Evolutionary conservation across 2,329 filamentous ascomycete species (phyloP).

Genomic region (Cercospora sp.): DNA sequence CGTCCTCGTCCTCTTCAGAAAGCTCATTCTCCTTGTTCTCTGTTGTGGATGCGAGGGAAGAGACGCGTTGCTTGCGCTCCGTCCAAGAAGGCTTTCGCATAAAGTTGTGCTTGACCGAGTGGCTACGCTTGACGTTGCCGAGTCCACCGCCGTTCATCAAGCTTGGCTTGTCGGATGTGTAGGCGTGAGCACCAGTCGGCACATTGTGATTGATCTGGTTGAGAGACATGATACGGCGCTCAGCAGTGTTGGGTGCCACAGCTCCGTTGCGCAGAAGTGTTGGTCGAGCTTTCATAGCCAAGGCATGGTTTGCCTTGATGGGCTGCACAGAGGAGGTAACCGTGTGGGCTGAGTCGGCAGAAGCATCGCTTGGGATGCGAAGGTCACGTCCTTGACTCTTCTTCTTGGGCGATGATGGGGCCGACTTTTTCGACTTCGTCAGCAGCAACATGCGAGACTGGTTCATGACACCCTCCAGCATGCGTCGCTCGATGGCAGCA

Average conservation of each 20-base stretch:
- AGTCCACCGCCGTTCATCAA: conserved; percentile 31
- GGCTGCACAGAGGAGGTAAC: conserved; percentile 37
- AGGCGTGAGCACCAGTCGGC: conserved; percentile 49
- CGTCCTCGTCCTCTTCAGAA: conserved; percentile 47
- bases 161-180: conserved; percentile 30
- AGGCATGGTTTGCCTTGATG: conserved; percentile 35
- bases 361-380: conserved; percentile 43
- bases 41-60: conserved; percentile 20
- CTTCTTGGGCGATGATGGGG: conserved; percentile 42
- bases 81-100: conserved; percentile 39
- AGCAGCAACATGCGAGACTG: conserved; percentile 90
- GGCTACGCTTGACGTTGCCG: conserved; percentile 38
- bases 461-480: conserved; percentile 93
- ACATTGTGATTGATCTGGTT: conserved; percentile 84
- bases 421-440: conserved; percentile 57
- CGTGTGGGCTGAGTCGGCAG: conserved; percentile 48
- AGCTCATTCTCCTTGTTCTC: conserved; percentile 52
- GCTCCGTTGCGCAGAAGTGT: conserved; percentile 44
- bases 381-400: conserved; percentile 42
- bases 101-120: conserved; percentile 40
- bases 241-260: conserved; percentile 40
- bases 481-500: conserved; percentile 84
- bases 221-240: conserved; percentile 80
- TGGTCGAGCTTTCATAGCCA: conserved; percentile 54
- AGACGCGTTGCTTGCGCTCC: conserved; percentile 34